phyloP scores from a whole-genome alignment of 306 rosid species.

The Fragaria iinumae region DNA sequence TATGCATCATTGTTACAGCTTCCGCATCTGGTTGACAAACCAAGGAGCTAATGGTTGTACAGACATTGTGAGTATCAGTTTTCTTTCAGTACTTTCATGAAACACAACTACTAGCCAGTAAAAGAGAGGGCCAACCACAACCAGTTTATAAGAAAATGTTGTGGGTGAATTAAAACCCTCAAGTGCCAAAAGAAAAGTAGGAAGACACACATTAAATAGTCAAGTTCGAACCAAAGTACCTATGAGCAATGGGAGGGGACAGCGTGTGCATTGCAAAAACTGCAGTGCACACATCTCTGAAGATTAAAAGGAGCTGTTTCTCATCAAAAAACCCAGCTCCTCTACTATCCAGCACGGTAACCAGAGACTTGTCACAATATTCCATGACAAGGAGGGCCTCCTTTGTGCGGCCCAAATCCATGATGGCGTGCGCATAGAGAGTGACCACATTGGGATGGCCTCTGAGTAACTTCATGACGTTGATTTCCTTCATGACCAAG shows the following conservation, averaged over 20 bases:
- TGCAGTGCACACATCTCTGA: conserved; percentile 91
- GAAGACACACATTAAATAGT: conserved; percentile 1
- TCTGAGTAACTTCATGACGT: conserved; percentile 69
- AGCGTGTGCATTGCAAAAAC: conserved; percentile 93
- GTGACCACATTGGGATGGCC: conserved; percentile 94
- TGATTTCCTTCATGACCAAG: conserved; percentile 80
- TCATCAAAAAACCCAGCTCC: conserved; percentile 90
- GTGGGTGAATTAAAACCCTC: not conserved
- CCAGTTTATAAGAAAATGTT: not conserved
- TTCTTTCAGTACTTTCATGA: not conserved
- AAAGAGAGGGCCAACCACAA: not conserved
- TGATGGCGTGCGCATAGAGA: conserved; percentile 65
- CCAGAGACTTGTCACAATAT: conserved; percentile 85
- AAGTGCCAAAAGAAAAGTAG: not conserved
- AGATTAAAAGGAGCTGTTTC: conserved; percentile 71
- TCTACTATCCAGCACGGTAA: conserved; percentile 80
- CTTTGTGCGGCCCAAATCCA: conserved; percentile 93
- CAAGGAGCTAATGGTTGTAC: not conserved
- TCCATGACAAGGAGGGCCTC: conserved; percentile 95
- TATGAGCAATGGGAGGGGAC: conserved; percentile 91
- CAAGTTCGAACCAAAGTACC: conserved; percentile 48
- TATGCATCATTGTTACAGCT: not conserved
- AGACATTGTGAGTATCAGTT: not conserved
- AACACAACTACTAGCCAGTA: not conserved
- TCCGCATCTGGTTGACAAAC: not conserved